Evolutionary conservation across 1,284 basidiomycete species (phyloP).

Genomic region (Xanthoconium separans): DNA sequence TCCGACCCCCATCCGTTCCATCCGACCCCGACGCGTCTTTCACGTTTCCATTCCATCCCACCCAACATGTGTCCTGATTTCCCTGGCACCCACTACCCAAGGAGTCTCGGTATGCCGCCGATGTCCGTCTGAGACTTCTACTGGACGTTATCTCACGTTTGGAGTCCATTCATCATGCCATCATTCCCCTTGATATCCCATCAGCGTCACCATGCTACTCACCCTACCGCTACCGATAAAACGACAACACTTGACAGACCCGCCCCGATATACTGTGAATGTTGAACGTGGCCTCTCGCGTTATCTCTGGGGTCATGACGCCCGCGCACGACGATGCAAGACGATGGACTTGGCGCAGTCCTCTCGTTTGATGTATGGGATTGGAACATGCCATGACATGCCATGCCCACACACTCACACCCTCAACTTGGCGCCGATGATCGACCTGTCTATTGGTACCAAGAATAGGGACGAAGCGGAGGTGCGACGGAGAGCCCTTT

Average conservation of each 20-base stretch:
- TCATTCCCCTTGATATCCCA: constrained; percentile 6
- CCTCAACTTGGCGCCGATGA: not conserved
- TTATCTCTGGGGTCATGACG: not conserved
- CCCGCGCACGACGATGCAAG: not conserved
- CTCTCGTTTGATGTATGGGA: too few species aligned
- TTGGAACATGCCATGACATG: too few species aligned
- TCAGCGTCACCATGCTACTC: not conserved
- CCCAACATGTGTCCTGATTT: not conserved
- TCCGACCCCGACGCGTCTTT: not conserved
- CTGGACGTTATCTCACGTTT: constrained; percentile 3
- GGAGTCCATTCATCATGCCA: not conserved
- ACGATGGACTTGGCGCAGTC: not conserved
- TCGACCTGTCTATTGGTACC: not conserved
- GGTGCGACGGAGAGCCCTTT: constrained; percentile 5
- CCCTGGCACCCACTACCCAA: not conserved
- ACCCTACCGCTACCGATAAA: not conserved
- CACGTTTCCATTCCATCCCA: not conserved
- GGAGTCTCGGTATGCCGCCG: constrained; percentile 3
- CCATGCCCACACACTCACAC: too few species aligned
- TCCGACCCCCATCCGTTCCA: not conserved
- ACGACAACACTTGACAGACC: not conserved
- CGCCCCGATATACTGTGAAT: not conserved
- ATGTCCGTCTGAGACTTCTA: not conserved
- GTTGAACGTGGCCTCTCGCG: not conserved
- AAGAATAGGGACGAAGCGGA: constrained; percentile 3